Conservation (phyloP, 805 yeast species). For the Hanseniaspora mollemarum region DNA sequence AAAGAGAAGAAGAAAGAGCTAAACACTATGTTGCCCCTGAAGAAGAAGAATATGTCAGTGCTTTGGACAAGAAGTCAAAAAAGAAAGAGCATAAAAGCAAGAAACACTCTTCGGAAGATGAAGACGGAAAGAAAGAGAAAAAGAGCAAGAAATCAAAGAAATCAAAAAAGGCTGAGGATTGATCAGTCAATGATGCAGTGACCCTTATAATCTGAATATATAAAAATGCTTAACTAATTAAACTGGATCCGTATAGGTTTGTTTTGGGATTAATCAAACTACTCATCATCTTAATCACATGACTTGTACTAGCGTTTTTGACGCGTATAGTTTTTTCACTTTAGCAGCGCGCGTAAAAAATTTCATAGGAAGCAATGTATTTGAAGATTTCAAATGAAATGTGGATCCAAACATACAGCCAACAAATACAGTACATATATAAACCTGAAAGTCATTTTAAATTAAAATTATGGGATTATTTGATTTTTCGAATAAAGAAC, state of each 20-base stretch:
- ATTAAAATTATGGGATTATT: not conserved
- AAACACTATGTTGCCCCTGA: slow-evolving; percentile 79
- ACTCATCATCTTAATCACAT: no score
- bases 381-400: no score
- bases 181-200: no score
- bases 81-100: slow-evolving; percentile 23
- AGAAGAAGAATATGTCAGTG: slow-evolving; percentile 48
- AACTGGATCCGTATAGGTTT: no score
- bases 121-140: slow-evolving; percentile 15
- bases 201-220: not conserved
- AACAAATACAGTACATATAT: not conserved
- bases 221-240: no score
- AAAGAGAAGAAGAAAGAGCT: slow-evolving; percentile 56
- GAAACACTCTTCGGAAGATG: slow-evolving; percentile 16
- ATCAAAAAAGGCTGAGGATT: no score
- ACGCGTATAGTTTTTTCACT: not conserved
- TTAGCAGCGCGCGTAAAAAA: not conserved
- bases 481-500: not conserved
- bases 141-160: slow-evolving; percentile 11
- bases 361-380: not conserved
- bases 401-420: not conserved
- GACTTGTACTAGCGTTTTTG: not conserved
- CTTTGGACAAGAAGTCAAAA: slow-evolving; percentile 25
- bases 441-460: not conserved
- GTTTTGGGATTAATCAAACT: no score